These are phyloP conservation scores for Chlamydomonas reinhardtii DNA, from an alignment of 163 green algal species.

Conservation along the genomic window DNA sequence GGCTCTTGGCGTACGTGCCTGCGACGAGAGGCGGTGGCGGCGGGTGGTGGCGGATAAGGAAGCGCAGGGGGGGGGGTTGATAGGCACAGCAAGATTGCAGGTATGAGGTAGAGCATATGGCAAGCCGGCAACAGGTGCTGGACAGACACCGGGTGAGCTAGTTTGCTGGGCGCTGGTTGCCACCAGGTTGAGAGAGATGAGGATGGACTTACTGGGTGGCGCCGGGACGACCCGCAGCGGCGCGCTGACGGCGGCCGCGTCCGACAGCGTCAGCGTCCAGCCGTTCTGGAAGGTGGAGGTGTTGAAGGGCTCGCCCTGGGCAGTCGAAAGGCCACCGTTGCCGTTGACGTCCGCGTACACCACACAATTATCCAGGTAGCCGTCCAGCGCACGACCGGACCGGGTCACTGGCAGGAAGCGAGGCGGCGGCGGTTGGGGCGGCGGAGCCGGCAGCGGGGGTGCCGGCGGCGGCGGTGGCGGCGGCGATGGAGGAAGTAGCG, in stretches of 20 bases:
- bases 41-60: no score
- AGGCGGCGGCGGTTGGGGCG: background rate
- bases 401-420: background rate
- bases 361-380: constrained; percentile 40
- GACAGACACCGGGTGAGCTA: no score
- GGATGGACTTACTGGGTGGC: background rate
- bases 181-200: no score
- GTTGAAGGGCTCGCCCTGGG: constrained; percentile 13
- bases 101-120: no score
- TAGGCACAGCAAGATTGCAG: no score
- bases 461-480: background rate
- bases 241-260: background rate
- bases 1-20: constrained; percentile 13
- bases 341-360: constrained; percentile 32
- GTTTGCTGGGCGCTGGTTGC: no score
- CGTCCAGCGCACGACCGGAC: constrained; percentile 7
- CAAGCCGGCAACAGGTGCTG: no score
- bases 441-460: background rate
- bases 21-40: background rate
- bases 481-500: background rate
- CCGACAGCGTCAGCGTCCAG: constrained; percentile 18
- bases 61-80: no score
- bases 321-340: background rate
- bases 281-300: constrained; percentile 22
- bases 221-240: constrained; percentile 32